Evolutionary conservation across 2,329 filamentous ascomycete genomes (phyloP).

Genomic region (Colletotrichum sp.): DNA sequence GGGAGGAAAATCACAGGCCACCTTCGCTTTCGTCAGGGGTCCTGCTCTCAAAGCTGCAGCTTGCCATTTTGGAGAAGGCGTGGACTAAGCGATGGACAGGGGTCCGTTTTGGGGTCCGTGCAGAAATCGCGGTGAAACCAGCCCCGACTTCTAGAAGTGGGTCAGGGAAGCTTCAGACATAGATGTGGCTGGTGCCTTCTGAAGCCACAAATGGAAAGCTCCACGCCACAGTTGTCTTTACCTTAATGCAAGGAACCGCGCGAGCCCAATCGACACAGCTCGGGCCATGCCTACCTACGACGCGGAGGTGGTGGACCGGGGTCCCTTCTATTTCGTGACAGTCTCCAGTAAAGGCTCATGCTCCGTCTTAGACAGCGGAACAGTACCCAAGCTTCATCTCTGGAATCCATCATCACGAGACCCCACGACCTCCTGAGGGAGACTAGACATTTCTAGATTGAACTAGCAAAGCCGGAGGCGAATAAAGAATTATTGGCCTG

Average conservation of each 20-base stretch:
- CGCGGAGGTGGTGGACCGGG: constrained; percentile 1
- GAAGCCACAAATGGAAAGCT: not conserved
- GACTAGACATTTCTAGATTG: not conserved
- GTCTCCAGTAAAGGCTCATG: not conserved
- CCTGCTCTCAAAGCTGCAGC: constrained; percentile 12
- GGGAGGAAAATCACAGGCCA: constrained; percentile 14
- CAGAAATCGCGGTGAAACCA: constrained; percentile 20
- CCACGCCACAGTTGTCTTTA: not conserved
- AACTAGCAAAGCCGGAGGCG: not conserved
- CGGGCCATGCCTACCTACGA: not conserved
- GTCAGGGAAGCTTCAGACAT: not conserved
- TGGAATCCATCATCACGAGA: constrained; percentile 2
- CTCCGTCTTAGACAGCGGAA: not conserved
- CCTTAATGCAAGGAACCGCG: not conserved
- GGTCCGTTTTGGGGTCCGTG: constrained; percentile 4
- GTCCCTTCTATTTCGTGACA: constrained; percentile 5
- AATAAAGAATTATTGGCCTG: not conserved
- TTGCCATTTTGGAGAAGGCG: not conserved
- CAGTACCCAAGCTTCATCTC: not conserved
- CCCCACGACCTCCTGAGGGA: not conserved
- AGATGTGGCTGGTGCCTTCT: not conserved
- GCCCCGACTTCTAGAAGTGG: not conserved
- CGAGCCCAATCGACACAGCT: not conserved
- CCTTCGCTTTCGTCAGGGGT: constrained; percentile 11
- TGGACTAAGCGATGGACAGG: not conserved